Evolutionary conservation across 2,329 filamentous ascomycete genomes (phyloP).

Genomic region (Ophiosphaerella korrae): DNA sequence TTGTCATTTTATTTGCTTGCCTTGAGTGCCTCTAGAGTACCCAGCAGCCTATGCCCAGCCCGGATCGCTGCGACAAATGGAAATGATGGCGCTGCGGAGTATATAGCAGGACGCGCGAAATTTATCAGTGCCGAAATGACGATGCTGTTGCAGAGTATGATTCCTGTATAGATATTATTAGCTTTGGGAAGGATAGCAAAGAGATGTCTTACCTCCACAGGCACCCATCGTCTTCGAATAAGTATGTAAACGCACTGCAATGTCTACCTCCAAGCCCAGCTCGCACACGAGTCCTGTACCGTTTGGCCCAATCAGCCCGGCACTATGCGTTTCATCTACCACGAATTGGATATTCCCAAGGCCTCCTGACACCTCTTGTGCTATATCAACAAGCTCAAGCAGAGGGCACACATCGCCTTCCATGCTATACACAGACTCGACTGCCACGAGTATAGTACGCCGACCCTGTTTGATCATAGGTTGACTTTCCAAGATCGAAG

Average conservation of each 20-base stretch:
- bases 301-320: conserved; percentile 61
- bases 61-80: conserved; percentile 44
- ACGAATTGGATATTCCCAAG: conserved; percentile 65
- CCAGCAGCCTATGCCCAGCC: conserved; percentile 34
- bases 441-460: neutral
- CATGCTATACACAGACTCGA: conserved; percentile 63
- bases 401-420: conserved; percentile 75
- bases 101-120: conserved; percentile 33
- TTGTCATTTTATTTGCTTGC: neutral
- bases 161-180: neutral
- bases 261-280: conserved; percentile 32
- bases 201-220: conserved; percentile 26
- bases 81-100: conserved; percentile 41
- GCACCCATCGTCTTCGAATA: conserved; percentile 34
- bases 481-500: neutral
- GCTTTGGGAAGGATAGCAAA: too few species aligned
- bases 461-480: neutral
- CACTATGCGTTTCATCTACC: conserved; percentile 71
- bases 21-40: neutral
- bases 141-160: conserved; percentile 5
- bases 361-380: conserved; percentile 60
- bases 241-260: conserved; percentile 32
- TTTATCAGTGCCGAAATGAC: neutral
- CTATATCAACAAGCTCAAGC: conserved; percentile 60
- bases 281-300: conserved; percentile 61